Evolutionary conservation across 257 asterid species (phyloP).

Genomic region (Coffea canephora): DNA sequence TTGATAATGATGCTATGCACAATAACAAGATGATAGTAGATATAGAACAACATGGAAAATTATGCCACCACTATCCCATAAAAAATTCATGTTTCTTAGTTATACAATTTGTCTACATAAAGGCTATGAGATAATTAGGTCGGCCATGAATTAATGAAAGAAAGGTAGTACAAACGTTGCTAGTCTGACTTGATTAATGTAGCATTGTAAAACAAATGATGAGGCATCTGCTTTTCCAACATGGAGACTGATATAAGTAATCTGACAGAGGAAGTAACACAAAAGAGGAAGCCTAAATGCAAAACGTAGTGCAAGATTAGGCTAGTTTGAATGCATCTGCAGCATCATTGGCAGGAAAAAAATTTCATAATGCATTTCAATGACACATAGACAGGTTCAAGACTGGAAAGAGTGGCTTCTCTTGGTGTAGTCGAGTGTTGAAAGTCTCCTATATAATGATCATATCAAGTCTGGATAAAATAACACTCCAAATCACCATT

Average conservation of each 20-base stretch:
- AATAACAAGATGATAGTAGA: background rate
- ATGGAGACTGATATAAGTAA: background rate
- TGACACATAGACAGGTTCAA: background rate
- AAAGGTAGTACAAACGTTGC: background rate
- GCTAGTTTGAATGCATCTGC: too few relatives aligned
- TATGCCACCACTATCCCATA: background rate
- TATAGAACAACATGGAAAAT: background rate
- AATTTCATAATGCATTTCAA: background rate
- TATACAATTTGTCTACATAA: background rate
- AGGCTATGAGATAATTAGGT: background rate
- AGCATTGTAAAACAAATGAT: background rate
- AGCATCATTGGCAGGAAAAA: too few relatives aligned
- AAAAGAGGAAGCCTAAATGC: background rate
- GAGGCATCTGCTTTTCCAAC: background rate
- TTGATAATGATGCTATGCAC: conserved; percentile 9
- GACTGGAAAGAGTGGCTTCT: background rate
- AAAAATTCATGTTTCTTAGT: background rate
- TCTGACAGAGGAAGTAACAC: background rate
- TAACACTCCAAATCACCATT: background rate
- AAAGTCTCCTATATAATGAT: background rate
- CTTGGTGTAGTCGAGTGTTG: too few relatives aligned
- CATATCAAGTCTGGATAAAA: background rate
- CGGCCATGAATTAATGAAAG: too few relatives aligned
- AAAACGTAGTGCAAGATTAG: too few relatives aligned
- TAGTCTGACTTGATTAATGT: too few relatives aligned